Evolutionary conservation across 2,329 filamentous ascomycete genomes (phyloP), one percentile per base, ranked within the genome.

Genomic region (Tricladium varicosporioides): DNA sequence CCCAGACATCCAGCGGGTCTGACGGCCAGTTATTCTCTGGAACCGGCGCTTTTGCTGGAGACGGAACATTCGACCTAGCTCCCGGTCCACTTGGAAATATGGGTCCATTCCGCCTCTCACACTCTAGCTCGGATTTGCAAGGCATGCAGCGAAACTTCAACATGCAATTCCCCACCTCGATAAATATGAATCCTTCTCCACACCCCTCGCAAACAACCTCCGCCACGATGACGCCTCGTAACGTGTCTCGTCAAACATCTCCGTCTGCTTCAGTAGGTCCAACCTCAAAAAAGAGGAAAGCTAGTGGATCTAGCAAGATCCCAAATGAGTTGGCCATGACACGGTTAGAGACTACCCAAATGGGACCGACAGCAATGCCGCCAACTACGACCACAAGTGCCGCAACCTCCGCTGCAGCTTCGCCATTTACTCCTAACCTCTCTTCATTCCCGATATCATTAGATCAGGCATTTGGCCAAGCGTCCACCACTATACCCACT

Each of bases 261-360:
- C 89, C 91, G 1, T 81, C 74, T 49, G 83, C 80, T 13, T 80
- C 85, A 52, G 75, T 79, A 32, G 88, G 85, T 1, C 88, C 88
- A 1, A 79, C 79, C 33, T 81, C 84, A 45, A 96, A 95, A 78
- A 92, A 92, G 74, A 83, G 92, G 61, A 96, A 96, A 72, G 85
- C 87, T 5, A 92, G 87, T 70, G 80, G 80, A 43, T 82, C 83
- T 14, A 73, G 77, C 33, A 90, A 90, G 70, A 76, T 95, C 13
- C 89, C 91, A 0, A 85, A 82, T 15, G 86, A 83, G 14, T 74
- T 96, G 64, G 82, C 87, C 7, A 96, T 96, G 92, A 96, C 92
- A 1, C 85, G 85, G 54, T 77, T 94, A 36, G 89, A 94, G 64
- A 86, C 83, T 1, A 76, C 71, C 54, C 75, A 75, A 42, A 5